These are phyloP conservation scores for Fraxinus americana DNA, from an alignment of 257 asterid genomes.

Conservation along the genomic window DNA sequence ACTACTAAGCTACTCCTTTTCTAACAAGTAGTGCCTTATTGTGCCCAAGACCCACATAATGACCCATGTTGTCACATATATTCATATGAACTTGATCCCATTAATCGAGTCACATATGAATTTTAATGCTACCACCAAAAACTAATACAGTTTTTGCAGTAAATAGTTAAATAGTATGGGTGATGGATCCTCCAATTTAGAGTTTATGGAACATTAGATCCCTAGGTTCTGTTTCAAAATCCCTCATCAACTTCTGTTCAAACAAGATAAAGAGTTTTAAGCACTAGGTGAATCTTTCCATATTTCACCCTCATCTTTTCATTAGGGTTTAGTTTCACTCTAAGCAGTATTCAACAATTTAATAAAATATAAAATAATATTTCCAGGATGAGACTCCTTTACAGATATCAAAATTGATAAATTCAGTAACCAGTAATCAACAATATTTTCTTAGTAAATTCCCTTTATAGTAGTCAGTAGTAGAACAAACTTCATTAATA, in stretches of 20 bases:
- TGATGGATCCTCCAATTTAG: constrained; percentile 9
- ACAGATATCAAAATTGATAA: neutral
- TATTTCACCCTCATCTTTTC: neutral
- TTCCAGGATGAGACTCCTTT: neutral
- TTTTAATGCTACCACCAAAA: constrained; percentile 16
- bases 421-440: neutral
- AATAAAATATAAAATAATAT: too few relatives aligned
- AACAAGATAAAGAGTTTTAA: neutral
- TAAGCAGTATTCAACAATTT: neutral
- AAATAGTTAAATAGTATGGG: constrained; percentile 17
- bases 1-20: constrained; percentile 9
- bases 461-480: neutral
- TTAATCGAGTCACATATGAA: neutral
- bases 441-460: neutral
- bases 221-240: neutral
- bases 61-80: constrained; percentile 8
- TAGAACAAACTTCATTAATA: neutral
- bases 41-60: constrained; percentile 9
- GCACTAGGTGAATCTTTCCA: neutral
- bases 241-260: constrained; percentile 8
- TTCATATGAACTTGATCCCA: neutral
- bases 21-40: constrained; percentile 19
- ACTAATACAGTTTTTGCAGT: constrained; percentile 13
- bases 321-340: constrained; percentile 4
- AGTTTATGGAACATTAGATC: too few relatives aligned